Evolutionary conservation across 2,329 filamentous ascomycete species (phyloP).

Genomic region (Paraphaeosphaeria sporulosa): DNA sequence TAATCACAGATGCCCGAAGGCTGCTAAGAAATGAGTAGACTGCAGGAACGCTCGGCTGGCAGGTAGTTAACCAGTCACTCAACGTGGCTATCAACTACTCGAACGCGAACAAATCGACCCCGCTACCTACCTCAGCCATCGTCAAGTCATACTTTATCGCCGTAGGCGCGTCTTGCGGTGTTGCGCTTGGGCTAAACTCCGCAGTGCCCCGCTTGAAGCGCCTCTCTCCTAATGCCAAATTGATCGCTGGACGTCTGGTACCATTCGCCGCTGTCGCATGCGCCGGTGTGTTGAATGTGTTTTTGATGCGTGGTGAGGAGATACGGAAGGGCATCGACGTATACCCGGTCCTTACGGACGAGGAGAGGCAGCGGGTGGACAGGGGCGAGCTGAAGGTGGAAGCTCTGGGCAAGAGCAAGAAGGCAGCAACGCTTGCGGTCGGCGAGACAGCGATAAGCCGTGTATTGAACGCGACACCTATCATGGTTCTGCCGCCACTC

Average conservation of each 20-base stretch:
- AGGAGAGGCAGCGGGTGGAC: conserved; percentile 71
- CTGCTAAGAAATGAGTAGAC: conserved; percentile 62
- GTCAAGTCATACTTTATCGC: conserved; percentile 90
- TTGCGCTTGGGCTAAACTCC: conserved; percentile 90
- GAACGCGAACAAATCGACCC: conserved; percentile 97
- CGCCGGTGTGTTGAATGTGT: conserved; percentile 91
- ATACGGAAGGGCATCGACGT: conserved; percentile 93
- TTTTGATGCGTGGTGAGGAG: conserved; percentile 97
- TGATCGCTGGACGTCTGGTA: conserved; percentile 84
- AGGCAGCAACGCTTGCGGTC: conserved; percentile 87
- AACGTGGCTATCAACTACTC: conserved; percentile 98
- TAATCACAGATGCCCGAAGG: conserved; percentile 6
- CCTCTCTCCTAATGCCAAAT: conserved; percentile 76
- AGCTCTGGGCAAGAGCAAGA: conserved; percentile 84
- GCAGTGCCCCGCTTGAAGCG: conserved; percentile 83
- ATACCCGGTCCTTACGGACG: conserved; percentile 78
- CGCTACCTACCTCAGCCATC: conserved; percentile 80
- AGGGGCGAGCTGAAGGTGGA: conserved; percentile 66
- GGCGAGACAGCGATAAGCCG: conserved; percentile 90
- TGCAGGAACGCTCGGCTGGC: conserved; percentile 88
- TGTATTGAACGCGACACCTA: conserved; percentile 91
- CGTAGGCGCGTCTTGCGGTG: conserved; percentile 90
- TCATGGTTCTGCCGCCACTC: conserved; percentile 95
- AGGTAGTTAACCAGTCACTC: conserved; percentile 94
- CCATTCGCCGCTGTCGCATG: conserved; percentile 95